A percentile compares a stretch with the other conserved stretches of the same genome.
Conservation (phyloP, 179 eudicot species). For the Pouteria campechiana region DNA sequence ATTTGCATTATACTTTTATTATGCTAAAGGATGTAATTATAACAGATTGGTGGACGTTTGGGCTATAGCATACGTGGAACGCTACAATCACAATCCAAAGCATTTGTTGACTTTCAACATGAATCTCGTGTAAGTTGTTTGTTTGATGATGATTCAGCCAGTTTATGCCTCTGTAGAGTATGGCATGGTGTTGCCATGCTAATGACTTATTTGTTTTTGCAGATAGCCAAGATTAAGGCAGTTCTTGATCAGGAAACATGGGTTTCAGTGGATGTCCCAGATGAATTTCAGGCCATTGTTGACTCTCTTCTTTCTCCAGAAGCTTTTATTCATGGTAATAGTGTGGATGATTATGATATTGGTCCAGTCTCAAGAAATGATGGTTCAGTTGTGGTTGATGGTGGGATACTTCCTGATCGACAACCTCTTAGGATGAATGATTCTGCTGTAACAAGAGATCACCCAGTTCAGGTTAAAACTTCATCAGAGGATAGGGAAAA, state of each 20-base stretch:
- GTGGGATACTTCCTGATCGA: slow-evolving; percentile 18
- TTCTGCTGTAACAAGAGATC: slow-evolving; percentile 23
- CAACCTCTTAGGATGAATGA: slow-evolving; percentile 27
- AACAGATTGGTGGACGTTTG: slow-evolving; percentile 99
- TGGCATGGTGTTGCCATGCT: slow-evolving; percentile 4
- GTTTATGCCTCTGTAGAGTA: not conserved
- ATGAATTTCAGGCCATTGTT: slow-evolving; percentile 85
- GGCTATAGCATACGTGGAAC: slow-evolving; percentile 96
- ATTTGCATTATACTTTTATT: slow-evolving; percentile 2
- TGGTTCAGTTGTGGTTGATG: slow-evolving; percentile 15
- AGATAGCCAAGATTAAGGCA: slow-evolving; percentile 90
- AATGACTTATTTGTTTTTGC: slow-evolving; percentile 15
- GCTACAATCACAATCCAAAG: slow-evolving; percentile 90
- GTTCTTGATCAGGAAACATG: slow-evolving; percentile 96
- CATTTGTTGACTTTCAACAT: slow-evolving; percentile 92
- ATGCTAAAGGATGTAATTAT: slow-evolving; percentile 18
- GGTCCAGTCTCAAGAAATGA: slow-evolving; percentile 23
- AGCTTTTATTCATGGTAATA: slow-evolving; percentile 15
- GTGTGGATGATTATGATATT: slow-evolving; percentile 20
- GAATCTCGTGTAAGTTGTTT: slow-evolving; percentile 71
- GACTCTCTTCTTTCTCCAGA: slow-evolving; percentile 48
- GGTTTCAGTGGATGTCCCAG: slow-evolving; percentile 91
- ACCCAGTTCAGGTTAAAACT: slow-evolving; percentile 14
- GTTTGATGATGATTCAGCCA: slow-evolving; percentile 5
- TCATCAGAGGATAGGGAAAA: slow-evolving; percentile 17